Evolutionary conservation across 768 basidiomycete genomes (phyloP).

Genomic region (Lentinus tigrinus): DNA sequence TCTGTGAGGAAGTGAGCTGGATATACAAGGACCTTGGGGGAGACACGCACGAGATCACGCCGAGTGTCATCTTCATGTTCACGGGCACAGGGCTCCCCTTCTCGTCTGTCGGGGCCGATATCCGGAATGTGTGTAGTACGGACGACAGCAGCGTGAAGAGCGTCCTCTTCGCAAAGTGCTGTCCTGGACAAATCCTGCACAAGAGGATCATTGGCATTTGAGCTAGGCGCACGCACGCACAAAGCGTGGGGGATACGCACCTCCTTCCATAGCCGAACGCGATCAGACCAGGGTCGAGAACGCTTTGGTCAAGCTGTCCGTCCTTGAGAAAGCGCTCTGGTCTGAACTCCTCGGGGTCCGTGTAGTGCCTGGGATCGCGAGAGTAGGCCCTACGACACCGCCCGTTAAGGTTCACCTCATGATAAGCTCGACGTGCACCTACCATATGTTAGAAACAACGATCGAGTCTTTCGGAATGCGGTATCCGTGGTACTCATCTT

Average conservation of each 20-base stretch:
- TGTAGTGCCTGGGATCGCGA: constrained; percentile 8
- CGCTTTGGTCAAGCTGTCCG: background rate
- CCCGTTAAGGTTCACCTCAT: background rate
- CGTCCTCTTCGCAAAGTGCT: constrained; percentile 21
- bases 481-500: constrained; percentile 30
- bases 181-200: constrained; percentile 19
- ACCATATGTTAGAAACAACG: constrained; percentile 17
- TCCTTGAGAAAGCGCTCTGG: constrained; percentile 18
- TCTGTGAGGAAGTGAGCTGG: constrained; percentile 1
- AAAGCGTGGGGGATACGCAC: too few species aligned
- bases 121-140: constrained; percentile 8
- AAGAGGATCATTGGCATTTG: too few species aligned
- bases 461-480: constrained; percentile 29
- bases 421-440: background rate
- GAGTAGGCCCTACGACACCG: background rate
- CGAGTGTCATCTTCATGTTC: background rate
- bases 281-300: background rate
- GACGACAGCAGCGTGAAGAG: constrained; percentile 10
- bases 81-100: background rate
- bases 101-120: constrained; percentile 1
- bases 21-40: too few species aligned
- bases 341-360: constrained; percentile 20
- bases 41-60: constrained; percentile 13
- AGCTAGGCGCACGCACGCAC: too few species aligned
- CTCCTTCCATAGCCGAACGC: background rate